Conservation (phyloP, 768 basidiomycete species). For the Neoboletus subvelutipes region DNA sequence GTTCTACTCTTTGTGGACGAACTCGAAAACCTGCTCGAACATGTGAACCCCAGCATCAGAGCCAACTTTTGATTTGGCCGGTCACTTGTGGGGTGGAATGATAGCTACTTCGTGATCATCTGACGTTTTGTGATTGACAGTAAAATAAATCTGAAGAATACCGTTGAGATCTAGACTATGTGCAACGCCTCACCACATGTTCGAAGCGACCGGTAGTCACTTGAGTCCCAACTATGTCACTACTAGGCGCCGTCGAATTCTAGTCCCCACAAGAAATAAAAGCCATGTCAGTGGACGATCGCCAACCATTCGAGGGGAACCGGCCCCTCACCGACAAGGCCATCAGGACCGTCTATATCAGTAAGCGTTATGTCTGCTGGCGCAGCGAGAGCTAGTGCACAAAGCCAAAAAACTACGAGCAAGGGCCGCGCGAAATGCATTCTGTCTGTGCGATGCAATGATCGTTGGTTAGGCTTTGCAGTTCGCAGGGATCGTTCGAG, state of each 20-base stretch:
- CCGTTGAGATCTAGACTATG: background rate
- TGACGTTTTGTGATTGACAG: too few species aligned
- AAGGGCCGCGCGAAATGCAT: too few species aligned
- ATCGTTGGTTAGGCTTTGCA: too few species aligned
- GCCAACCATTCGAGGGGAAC: too few species aligned
- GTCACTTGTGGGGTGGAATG: background rate
- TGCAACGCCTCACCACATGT: background rate
- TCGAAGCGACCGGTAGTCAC: background rate
- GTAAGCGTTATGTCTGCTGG: background rate
- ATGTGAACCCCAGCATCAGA: constrained; percentile 4
- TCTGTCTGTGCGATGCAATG: too few species aligned
- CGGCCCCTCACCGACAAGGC: background rate
- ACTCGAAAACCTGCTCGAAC: constrained; percentile 45
- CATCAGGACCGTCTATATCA: background rate
- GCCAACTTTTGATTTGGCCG: background rate
- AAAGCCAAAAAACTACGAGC: too few species aligned
- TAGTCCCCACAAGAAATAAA: background rate
- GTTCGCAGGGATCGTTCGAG: background rate
- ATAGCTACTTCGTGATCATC: background rate
- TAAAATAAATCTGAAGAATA: background rate
- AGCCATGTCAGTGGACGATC: background rate
- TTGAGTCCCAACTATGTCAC: background rate
- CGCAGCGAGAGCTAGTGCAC: too few species aligned
- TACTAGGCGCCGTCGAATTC: background rate
- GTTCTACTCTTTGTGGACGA: constrained; percentile 55